These are phyloP conservation scores for Sugiyamaella chiloensis DNA, from an alignment of 805 yeast genomes.

Conservation along the genomic window DNA sequence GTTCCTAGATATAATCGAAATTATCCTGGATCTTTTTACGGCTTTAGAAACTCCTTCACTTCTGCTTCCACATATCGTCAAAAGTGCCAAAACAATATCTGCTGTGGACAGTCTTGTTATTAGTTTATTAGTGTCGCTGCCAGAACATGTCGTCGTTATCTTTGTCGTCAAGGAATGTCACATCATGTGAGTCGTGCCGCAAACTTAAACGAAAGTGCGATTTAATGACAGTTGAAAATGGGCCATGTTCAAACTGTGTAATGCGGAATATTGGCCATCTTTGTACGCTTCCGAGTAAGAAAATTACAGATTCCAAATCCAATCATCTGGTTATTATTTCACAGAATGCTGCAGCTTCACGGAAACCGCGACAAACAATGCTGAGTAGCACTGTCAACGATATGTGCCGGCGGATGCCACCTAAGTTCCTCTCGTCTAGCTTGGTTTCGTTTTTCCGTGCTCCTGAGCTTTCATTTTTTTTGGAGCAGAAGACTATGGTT, in stretches of 20 bases:
- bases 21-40: too few species aligned
- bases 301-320: not conserved
- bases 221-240: constrained; percentile 2
- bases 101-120: too few species aligned
- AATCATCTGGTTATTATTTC: not conserved
- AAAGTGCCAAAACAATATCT: too few species aligned
- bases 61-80: too few species aligned
- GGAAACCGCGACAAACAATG: not conserved
- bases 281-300: constrained; percentile 4
- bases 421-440: constrained; percentile 8
- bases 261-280: constrained; percentile 15
- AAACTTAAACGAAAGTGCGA: constrained; percentile 14
- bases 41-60: too few species aligned
- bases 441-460: not conserved
- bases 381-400: not conserved
- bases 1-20: too few species aligned
- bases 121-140: too few species aligned
- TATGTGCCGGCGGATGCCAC: not conserved
- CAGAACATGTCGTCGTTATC: too few species aligned
- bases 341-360: too few species aligned
- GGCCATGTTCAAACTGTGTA: constrained; percentile 14
- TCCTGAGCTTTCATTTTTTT: constrained; percentile 5
- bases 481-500: constrained; percentile 3
- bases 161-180: not conserved
- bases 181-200: constrained; percentile 13